Base-by-base conservation (phyloP, 202 grass and related monocot genomes). In the Brachypodium distachyon region DNA sequence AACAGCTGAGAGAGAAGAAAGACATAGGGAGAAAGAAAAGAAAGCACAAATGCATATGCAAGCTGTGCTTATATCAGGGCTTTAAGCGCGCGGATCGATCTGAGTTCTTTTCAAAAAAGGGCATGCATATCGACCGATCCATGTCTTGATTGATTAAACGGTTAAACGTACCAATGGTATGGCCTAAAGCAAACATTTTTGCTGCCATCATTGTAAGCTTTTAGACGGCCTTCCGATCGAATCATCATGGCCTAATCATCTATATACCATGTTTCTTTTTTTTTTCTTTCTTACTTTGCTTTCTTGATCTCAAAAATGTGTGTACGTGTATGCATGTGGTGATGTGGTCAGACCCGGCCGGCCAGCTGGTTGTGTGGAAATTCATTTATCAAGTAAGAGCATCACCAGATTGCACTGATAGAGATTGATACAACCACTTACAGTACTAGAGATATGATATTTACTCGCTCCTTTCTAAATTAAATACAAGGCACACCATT, bases 171-270 rank as follows among this genome's bases (percentile, higher is more conserved):
- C 52, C 61, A 49, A n/a, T 17, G 5, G 41, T 31, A 52, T 70
- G 73, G 77, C n/a, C 56, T 53, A 65, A 76, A 84, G 73, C 65
- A 80, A n/a, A 58, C 37, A 55, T 69, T 77, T 71, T 81, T 68
- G 37, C 59, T 73, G 62, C 79, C 73, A 92, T 88, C 82, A 92
- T 92, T 88, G 83, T 58, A 59, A 53, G 70, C 86, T 93, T 93
- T 88, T 80, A 6, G 27, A 87, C 51, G 73, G 80, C 61, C 74
- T 83, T 86, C 81, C 78, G 55, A 61, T 28, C 64, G 60, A 82
- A 83, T 81, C 90, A 87, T 89, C 73, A 87, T 84, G 48, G 50
- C 61, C 61, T 84, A 89, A 89, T 89, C 86, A 89, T 81, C 55
- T 23, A 16, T 44, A 2, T 39, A 26, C 26, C 26, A 22, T 51